These are phyloP conservation scores for Candida railenensis DNA, from an alignment of 805 yeast species.

Conservation along the genomic window DNA sequence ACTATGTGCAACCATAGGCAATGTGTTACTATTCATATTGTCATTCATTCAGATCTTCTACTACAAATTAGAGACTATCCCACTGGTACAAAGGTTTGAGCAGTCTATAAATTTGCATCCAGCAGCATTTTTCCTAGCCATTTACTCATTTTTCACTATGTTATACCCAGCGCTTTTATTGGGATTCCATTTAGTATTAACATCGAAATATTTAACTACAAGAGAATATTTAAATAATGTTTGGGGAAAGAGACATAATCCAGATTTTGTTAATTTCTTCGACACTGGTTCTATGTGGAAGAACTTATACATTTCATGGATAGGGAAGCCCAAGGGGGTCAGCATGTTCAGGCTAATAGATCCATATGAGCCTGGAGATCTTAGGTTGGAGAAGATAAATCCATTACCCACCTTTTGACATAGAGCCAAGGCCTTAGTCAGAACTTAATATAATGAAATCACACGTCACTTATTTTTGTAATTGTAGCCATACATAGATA, in stretches of 20 bases:
- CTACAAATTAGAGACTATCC: conserved; percentile 21
- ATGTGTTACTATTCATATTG: conserved; percentile 18
- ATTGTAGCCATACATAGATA: too few relatives aligned
- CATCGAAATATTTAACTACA: conserved; percentile 63
- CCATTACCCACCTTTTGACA: conserved; percentile 16
- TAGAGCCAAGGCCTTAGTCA: neutral
- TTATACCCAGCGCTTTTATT: conserved; percentile 58
- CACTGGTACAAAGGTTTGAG: conserved; percentile 23
- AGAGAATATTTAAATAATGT: conserved; percentile 62
- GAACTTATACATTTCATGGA: conserved; percentile 37
- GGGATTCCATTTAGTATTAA: conserved; percentile 52
- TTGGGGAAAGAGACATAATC: neutral
- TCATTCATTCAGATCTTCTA: conserved; percentile 22
- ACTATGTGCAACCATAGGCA: conserved; percentile 15
- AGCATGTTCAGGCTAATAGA: conserved; percentile 18
- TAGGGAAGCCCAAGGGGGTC: conserved; percentile 29
- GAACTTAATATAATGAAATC: neutral
- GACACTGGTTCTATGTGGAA: conserved; percentile 19
- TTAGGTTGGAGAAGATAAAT: conserved; percentile 22
- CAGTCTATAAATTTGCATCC: conserved; percentile 23
- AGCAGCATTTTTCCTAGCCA: conserved; percentile 49
- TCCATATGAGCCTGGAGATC: conserved; percentile 20
- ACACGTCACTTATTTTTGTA: too few relatives aligned
- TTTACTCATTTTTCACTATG: conserved; percentile 46
- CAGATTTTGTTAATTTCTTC: conserved; percentile 29